Base-by-base conservation (phyloP, 2,329 filamentous ascomycete genomes). In the Colletotrichum tropicicola region DNA sequence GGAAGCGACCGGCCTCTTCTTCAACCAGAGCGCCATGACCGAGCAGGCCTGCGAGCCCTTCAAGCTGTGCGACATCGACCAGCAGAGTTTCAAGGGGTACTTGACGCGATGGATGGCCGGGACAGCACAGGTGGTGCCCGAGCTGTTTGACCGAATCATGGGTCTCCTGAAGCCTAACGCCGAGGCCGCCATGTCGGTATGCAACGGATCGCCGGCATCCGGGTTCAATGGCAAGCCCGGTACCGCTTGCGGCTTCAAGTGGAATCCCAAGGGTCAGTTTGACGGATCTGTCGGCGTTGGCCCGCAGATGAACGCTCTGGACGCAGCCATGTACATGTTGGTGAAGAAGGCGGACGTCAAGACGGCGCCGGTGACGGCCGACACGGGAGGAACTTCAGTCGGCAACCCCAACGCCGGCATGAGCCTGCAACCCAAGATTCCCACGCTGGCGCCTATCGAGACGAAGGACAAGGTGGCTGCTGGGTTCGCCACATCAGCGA, bases 61-160 rank as follows among this genome's bases (percentile, higher is more conserved):
- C 61, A 77, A 79, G 59, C 81, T 80, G 25, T 94, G 92, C 82
- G 87, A 92, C 78, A 83, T 83, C 68, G 91, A 94, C 75, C 90
- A 93, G 78, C 85, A 85, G 71, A 88, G 85, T 49, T 94, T 93
- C 87, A 94, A 94, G 78, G 91, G 89, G 10, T 93, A 92, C 75
- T 81, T 93, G 25, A 78, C 87, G 25, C 89, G 91, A 45, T 94
- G 90, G 87, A 77, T 90, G 73, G 83, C 87, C 1, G 79, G 79
- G 17, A 84, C 86, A 2, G 77, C 82, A 6, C 82, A 86, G 73
- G 73, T 90, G 70, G 87, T 84, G 1, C 85, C 88, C 1, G 80
- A 82, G 68, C 86, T 83, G 1, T 79, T 77, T 64, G 75, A 81
- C 51, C 76, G 73, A 5, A 84, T 90, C 66, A 79, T 80, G 70